Evolutionary conservation across 1,284 basidiomycete species (phyloP).

Genomic region (Cryptococcus sp.): DNA sequence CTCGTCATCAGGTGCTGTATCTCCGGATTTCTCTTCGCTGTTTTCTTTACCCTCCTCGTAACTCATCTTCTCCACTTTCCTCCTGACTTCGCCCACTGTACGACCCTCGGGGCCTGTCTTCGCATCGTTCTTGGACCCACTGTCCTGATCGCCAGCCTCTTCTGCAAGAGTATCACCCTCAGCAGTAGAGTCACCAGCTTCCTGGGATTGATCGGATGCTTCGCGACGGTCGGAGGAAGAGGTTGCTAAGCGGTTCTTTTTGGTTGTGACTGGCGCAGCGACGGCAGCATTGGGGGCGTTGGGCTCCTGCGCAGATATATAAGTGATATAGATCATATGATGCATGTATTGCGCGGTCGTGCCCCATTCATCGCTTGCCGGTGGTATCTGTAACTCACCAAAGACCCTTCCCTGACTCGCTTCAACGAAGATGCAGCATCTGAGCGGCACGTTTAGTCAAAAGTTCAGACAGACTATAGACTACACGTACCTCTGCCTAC

Average conservation of each 20-base stretch:
- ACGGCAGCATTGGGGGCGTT: constrained; percentile 13
- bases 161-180: constrained; percentile 3
- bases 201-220: constrained; percentile 6
- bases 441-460: background rate
- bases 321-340: background rate
- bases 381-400: constrained; percentile 24
- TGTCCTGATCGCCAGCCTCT: constrained; percentile 6
- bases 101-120: constrained; percentile 9
- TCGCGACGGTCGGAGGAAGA: constrained; percentile 7
- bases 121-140: constrained; percentile 7
- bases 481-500: constrained; percentile 6
- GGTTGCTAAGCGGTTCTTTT: constrained; percentile 48
- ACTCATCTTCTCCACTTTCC: constrained; percentile 47
- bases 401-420: constrained; percentile 46
- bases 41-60: constrained; percentile 34
- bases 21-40: background rate
- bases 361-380: background rate
- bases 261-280: constrained; percentile 29
- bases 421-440: constrained; percentile 35
- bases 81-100: constrained; percentile 47
- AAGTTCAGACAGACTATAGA: background rate
- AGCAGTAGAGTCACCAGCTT: constrained; percentile 10
- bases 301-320: constrained; percentile 22
- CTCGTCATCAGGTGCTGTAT: background rate
- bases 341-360: background rate